A percentile compares a stretch with the other conserved stretches of the same genome.
phyloP scores from a whole-genome alignment of 2,329 filamentous ascomycete genomes.

The Rhytidhysteron rufulum region DNA sequence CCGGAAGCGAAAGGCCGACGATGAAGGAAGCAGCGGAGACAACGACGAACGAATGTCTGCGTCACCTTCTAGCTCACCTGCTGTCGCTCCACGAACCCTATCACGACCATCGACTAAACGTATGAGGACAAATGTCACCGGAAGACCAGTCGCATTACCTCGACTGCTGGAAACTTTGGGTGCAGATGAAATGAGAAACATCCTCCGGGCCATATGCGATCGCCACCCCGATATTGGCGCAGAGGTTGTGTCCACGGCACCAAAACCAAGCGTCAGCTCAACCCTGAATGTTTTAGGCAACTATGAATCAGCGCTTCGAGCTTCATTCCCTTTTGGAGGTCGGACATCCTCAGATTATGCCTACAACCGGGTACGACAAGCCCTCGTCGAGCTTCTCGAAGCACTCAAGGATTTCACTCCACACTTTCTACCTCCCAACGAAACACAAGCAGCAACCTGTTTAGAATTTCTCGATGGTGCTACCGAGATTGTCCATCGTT shows the following conservation, averaged over 20 bases:
- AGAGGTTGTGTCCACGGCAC: slow-evolving; percentile 79
- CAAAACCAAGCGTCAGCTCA: slow-evolving; percentile 78
- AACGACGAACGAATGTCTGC: slow-evolving; percentile 83
- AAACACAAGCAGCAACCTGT: slow-evolving; percentile 77
- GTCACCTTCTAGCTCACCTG: slow-evolving; percentile 79
- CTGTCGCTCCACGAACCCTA: slow-evolving; percentile 65
- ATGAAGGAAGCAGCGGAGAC: slow-evolving; percentile 52
- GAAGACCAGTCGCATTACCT: slow-evolving; percentile 61
- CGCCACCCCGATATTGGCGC: slow-evolving; percentile 80
- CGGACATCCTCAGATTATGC: slow-evolving; percentile 85
- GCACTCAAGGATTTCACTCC: slow-evolving; percentile 92
- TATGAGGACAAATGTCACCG: slow-evolving; percentile 64
- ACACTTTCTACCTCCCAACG: slow-evolving; percentile 89
- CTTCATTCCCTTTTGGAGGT: slow-evolving; percentile 80
- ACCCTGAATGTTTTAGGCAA: slow-evolving; percentile 75
- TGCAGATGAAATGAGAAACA: slow-evolving; percentile 73
- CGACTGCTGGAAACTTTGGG: slow-evolving; percentile 94
- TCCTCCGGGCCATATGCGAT: slow-evolving; percentile 89
- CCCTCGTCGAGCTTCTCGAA: slow-evolving; percentile 75
- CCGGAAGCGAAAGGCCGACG: slow-evolving; percentile 86
- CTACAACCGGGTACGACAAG: slow-evolving; percentile 86
- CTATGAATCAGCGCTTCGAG: slow-evolving; percentile 75
- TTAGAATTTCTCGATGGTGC: slow-evolving; percentile 85
- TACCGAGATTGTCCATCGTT: slow-evolving; percentile 81
- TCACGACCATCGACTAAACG: slow-evolving; percentile 55